phyloP scores from a whole-genome alignment of 2,329 filamentous ascomycete species.

The Calonectria naviculata region DNA sequence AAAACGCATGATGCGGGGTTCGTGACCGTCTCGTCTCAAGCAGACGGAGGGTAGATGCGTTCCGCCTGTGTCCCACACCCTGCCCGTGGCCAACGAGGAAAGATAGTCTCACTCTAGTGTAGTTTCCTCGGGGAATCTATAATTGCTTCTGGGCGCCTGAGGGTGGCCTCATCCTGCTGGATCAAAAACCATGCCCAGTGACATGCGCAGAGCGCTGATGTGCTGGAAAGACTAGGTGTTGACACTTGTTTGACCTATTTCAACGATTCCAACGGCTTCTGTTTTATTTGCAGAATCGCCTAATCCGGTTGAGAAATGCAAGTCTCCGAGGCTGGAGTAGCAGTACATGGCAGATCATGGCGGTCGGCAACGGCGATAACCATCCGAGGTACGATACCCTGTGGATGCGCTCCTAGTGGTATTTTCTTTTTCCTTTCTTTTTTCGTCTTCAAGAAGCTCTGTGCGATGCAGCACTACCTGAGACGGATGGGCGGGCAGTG shows the following conservation, averaged over 20 bases:
- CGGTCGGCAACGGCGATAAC: slow-evolving; percentile 22
- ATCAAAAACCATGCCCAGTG: slow-evolving; percentile 4
- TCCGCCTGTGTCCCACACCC: slow-evolving; percentile 5
- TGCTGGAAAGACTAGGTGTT: background rate
- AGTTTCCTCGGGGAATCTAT: slow-evolving; percentile 45
- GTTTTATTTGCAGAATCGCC: background rate
- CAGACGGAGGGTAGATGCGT: slow-evolving; percentile 9
- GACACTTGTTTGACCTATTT: background rate
- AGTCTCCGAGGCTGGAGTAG: slow-evolving; percentile 5
- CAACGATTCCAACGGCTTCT: background rate
- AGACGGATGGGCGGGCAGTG: slow-evolving; percentile 1
- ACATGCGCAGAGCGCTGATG: background rate
- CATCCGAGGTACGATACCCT: slow-evolving; percentile 22
- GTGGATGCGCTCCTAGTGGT: slow-evolving; percentile 13
- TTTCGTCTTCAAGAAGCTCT: background rate
- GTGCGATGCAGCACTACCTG: background rate
- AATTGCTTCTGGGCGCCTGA: slow-evolving; percentile 43
- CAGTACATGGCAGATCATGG: background rate
- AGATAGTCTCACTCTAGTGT: slow-evolving; percentile 35
- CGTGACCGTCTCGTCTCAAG: slow-evolving; percentile 9
- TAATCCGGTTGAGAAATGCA: background rate
- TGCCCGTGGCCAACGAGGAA: slow-evolving; percentile 14
- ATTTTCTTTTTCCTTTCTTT: slow-evolving; percentile 23
- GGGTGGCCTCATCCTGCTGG: slow-evolving; percentile 20
- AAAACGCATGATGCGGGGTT: slow-evolving; percentile 32